phyloP scores from a whole-genome alignment of 1,139 yeast species.

The Suhomyces bribrorum region DNA sequence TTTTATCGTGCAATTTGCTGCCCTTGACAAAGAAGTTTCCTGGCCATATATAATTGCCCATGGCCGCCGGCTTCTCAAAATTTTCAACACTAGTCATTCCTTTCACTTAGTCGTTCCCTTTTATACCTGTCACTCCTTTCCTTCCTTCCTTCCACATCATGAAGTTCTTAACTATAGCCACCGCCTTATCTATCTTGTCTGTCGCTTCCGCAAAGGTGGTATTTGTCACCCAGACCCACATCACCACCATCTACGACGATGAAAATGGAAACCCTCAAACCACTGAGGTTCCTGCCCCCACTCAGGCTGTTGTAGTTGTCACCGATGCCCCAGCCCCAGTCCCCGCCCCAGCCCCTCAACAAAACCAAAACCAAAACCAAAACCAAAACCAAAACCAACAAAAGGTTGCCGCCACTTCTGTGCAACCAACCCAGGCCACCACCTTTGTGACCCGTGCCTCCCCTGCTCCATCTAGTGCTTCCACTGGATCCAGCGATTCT shows the following conservation, averaged over 20 bases:
- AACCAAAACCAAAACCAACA: neutral
- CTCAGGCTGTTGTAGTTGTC: conserved; percentile 1
- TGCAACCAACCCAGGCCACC: conserved; percentile 8
- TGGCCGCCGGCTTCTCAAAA: neutral
- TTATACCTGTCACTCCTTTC: conserved; percentile 3
- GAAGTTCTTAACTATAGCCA: conserved; percentile 22
- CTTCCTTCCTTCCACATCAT: conserved; percentile 12
- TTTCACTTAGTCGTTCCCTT: conserved; percentile 5
- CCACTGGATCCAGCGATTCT: conserved; percentile 10
- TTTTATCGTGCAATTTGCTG: neutral
- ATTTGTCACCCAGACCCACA: conserved; percentile 27
- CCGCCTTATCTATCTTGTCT: conserved; percentile 18
- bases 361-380: conserved; percentile 1
- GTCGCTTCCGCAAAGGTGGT: conserved; percentile 24
- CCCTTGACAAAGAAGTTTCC: no score
- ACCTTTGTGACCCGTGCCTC: conserved; percentile 12
- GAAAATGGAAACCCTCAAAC: conserved; percentile 1
- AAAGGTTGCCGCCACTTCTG: conserved; percentile 5
- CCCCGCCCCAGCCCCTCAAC: conserved; percentile 2
- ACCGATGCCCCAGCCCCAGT: conserved; percentile 6
- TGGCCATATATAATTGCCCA: neutral
- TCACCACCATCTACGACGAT: conserved; percentile 24
- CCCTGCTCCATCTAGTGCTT: conserved; percentile 11
- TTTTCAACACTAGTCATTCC: conserved; percentile 7
- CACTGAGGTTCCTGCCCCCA: conserved; percentile 2